Evolutionary conservation across 1,284 basidiomycete species (phyloP).

Genomic region (Heliocybe sulcata): DNA sequence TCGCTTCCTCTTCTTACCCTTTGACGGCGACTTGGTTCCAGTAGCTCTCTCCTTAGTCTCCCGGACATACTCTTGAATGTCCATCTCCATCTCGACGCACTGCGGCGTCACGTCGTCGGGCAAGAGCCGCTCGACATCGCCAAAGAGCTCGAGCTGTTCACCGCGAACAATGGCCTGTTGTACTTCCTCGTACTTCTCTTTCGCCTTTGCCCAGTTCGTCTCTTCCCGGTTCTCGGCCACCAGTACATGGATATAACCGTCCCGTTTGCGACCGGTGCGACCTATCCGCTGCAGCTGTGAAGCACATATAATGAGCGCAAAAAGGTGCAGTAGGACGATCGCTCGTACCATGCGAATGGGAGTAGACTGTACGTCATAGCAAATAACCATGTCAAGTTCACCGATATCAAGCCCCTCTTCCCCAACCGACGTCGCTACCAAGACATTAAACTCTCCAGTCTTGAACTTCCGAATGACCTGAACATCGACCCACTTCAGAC

Average conservation of each 20-base stretch:
- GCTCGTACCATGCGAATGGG: conserved; percentile 87
- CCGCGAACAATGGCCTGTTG: conserved; percentile 86
- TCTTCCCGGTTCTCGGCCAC: conserved; percentile 91
- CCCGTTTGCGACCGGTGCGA: conserved; percentile 90
- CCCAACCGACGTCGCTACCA: conserved; percentile 96
- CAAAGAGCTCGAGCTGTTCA: conserved; percentile 85
- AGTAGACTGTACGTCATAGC: conserved; percentile 96
- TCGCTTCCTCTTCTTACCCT: conserved; percentile 58
- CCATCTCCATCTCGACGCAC: conserved; percentile 78
- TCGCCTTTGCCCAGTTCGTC: conserved; percentile 85
- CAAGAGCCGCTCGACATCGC: conserved; percentile 83
- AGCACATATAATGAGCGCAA: not conserved
- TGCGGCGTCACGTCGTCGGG: conserved; percentile 74
- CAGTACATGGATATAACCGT: conserved; percentile 89
- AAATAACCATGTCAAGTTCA: conserved; percentile 95
- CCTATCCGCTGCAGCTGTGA: conserved; percentile 90
- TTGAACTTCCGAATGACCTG: conserved; percentile 87
- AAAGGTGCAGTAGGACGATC: not conserved
- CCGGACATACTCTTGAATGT: conserved; percentile 65
- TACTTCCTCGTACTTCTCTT: conserved; percentile 83
- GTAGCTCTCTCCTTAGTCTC: conserved; percentile 27
- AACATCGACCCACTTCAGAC: conserved; percentile 5
- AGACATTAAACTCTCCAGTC: conserved; percentile 80
- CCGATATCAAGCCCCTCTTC: conserved; percentile 99
- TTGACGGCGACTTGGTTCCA: conserved; percentile 19